Percentiles rank a stretch among this genome's conserved stretches.
These are phyloP conservation scores for Fagopyrum tataricum DNA, from an alignment of 148 eudicot genomes.

Conservation along the genomic window DNA sequence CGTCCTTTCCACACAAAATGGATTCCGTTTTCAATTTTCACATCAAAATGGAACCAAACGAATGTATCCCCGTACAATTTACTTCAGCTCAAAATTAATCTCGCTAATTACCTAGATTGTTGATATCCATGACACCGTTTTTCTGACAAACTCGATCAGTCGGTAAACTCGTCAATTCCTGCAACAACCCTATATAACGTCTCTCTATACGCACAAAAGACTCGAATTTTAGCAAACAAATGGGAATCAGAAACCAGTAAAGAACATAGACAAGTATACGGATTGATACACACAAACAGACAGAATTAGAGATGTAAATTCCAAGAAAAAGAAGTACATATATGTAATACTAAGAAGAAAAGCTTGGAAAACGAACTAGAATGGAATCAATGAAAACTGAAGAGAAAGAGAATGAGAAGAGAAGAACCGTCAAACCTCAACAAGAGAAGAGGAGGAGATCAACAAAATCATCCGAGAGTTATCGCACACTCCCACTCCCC, in stretches of 20 bases:
- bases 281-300: constrained; percentile 1
- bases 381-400: constrained; percentile 2
- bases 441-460: too few relatives aligned
- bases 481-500: too few relatives aligned
- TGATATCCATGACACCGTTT: background rate
- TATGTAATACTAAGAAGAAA: background rate
- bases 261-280: background rate
- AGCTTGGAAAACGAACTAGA: background rate
- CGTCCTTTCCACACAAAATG: too few relatives aligned
- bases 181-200: background rate
- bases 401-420: too few relatives aligned
- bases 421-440: too few relatives aligned
- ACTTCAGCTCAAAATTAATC: background rate
- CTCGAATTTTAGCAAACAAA: background rate
- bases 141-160: background rate
- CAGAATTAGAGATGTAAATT: background rate
- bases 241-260: background rate
- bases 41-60: background rate
- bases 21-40: background rate
- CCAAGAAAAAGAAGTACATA: background rate
- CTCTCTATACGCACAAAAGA: background rate
- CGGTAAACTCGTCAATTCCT: background rate
- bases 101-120: background rate
- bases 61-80: background rate
- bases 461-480: too few relatives aligned